Conservation (phyloP, 2,329 filamentous ascomycete genomes). For the Xylariaceae sp. region DNA sequence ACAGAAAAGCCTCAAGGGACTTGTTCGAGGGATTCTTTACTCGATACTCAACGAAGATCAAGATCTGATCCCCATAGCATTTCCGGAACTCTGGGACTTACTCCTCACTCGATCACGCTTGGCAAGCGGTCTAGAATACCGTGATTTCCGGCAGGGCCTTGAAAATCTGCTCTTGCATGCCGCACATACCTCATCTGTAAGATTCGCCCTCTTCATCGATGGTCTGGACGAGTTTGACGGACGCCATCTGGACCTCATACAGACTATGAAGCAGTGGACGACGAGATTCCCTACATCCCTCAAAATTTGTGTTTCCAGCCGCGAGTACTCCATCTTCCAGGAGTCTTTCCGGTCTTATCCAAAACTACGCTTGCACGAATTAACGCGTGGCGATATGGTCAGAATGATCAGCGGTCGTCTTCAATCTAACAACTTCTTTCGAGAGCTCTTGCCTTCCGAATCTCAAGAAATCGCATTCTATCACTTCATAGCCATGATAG, state of each 20-base stretch:
- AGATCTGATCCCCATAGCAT: slow-evolving; percentile 10
- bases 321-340: slow-evolving; percentile 18
- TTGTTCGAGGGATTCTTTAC: slow-evolving; percentile 17
- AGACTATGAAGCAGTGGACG: slow-evolving; percentile 13
- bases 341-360: slow-evolving; percentile 10
- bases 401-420: slow-evolving; percentile 8
- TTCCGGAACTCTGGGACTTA: slow-evolving; percentile 14
- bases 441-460: neutral
- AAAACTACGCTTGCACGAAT: slow-evolving; percentile 16
- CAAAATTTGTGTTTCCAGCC: slow-evolving; percentile 21
- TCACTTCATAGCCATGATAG: no score
- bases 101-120: neutral
- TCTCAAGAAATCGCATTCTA: neutral
- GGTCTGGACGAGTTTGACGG: slow-evolving; percentile 22
- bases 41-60: slow-evolving; percentile 10
- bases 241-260: slow-evolving; percentile 10
- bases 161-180: slow-evolving; percentile 2
- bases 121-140: slow-evolving; percentile 8
- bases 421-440: slow-evolving; percentile 2
- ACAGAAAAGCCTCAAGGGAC: slow-evolving; percentile 19
- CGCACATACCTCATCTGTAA: neutral
- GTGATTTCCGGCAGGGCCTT: slow-evolving; percentile 10
- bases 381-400: slow-evolving; percentile 14
- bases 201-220: slow-evolving; percentile 17
- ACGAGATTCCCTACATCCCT: slow-evolving; percentile 3